A percentile compares a stretch with the other conserved stretches of the same genome.
Conservation (phyloP, 2,329 filamentous ascomycete genomes). For the Berkeleyomyces rouxiae region DNA sequence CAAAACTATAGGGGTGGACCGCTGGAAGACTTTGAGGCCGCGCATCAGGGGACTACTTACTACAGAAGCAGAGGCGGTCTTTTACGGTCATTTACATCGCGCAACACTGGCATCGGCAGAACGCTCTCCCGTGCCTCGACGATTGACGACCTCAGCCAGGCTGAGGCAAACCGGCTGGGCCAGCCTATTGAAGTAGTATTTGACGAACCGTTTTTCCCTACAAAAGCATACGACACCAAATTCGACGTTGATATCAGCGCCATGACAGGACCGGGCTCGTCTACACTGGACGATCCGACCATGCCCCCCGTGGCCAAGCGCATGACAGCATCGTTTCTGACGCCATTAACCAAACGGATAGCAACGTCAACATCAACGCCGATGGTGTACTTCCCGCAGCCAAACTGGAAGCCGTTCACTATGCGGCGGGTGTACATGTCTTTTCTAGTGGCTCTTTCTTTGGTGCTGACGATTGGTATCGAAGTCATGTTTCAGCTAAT, state of each 20-base stretch:
- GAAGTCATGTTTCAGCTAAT: slow-evolving; percentile 32
- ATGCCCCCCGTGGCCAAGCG: not conserved
- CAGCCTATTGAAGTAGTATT: slow-evolving; percentile 43
- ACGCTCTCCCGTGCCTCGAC: slow-evolving; percentile 23
- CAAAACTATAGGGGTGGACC: not conserved
- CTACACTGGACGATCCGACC: not conserved
- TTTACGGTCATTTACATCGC: slow-evolving; percentile 27
- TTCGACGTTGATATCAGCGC: slow-evolving; percentile 34
- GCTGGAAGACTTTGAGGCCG: not conserved
- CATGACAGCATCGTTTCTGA: not conserved
- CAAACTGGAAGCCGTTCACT: slow-evolving; percentile 49
- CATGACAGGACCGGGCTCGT: slow-evolving; percentile 28
- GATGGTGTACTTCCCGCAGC: slow-evolving; percentile 38
- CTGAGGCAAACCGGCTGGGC: slow-evolving; percentile 42
- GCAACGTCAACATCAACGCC: slow-evolving; percentile 14
- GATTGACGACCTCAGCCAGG: slow-evolving; percentile 35
- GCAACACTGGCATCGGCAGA: not conserved
- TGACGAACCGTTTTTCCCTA: slow-evolving; percentile 20
- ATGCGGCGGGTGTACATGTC: slow-evolving; percentile 47
- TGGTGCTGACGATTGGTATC: slow-evolving; percentile 33
- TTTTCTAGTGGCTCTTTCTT: slow-evolving; percentile 35
- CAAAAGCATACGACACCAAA: not conserved
- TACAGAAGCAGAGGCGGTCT: slow-evolving; percentile 17
- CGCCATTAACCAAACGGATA: not conserved
- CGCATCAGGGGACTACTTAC: not conserved